Evolutionary conservation across 2,329 filamentous ascomycete genomes (phyloP).

Genomic region (Pseudofabraea citricarpa): DNA sequence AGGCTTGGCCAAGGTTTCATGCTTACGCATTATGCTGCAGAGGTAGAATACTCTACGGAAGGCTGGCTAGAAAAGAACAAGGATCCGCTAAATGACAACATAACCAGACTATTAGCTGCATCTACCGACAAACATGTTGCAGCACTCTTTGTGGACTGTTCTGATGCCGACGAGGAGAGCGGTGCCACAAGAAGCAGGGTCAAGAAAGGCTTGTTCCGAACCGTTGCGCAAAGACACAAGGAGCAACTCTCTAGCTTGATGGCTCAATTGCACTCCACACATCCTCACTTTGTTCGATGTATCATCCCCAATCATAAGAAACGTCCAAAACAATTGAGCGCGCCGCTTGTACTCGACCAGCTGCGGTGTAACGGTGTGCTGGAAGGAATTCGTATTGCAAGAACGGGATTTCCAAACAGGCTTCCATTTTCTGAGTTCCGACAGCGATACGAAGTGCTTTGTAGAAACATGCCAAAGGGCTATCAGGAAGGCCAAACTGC

Average conservation of each 20-base stretch:
- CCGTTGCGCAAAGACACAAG: conserved; percentile 94
- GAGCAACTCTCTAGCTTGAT: conserved; percentile 97
- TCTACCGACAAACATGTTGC: conserved; percentile 83
- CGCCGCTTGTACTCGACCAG: conserved; percentile 90
- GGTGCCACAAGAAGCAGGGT: conserved; percentile 71
- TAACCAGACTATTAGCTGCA: conserved; percentile 79
- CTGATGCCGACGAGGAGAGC: conserved; percentile 70
- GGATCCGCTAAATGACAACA: conserved; percentile 94
- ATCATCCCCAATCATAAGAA: conserved; percentile 99
- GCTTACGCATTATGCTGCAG: conserved; percentile 93
- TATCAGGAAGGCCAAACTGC: conserved; percentile 88
- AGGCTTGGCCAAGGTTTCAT: conserved; percentile 89
- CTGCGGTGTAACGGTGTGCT: conserved; percentile 98
- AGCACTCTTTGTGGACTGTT: conserved; percentile 81
- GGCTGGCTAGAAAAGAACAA: conserved; percentile 99
- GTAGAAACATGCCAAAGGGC: conserved; percentile 79
- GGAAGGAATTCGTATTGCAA: conserved; percentile 95
- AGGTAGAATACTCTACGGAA: conserved; percentile 93
- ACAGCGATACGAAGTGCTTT: conserved; percentile 92
- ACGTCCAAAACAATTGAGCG: conserved; percentile 85
- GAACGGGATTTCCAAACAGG: conserved; percentile 94
- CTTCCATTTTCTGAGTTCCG: conserved; percentile 91
- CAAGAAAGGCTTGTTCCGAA: conserved; percentile 95
- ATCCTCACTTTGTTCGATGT: conserved; percentile 96
- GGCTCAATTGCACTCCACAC: conserved; percentile 88